phyloP scores from a whole-genome alignment of 352 stramenopile genomes.

The Phytopythium delawarense region DNA sequence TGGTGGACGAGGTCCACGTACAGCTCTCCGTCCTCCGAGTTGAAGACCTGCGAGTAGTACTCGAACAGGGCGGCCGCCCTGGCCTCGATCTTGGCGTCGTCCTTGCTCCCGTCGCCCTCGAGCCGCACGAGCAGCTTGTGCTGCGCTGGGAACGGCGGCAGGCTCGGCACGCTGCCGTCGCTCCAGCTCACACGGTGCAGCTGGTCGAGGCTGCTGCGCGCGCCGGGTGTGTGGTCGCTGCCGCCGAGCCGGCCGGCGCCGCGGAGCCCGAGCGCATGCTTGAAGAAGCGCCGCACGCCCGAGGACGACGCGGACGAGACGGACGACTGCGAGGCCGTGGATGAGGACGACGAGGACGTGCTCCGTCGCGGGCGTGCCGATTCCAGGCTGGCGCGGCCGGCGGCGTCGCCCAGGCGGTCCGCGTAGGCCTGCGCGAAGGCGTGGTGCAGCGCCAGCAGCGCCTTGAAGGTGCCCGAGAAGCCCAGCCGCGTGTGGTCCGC shows the following conservation, averaged over 20 bases:
- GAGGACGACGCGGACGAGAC: slow-evolving; percentile 31
- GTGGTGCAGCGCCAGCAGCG: slow-evolving; percentile 46
- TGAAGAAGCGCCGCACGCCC: slow-evolving; percentile 18
- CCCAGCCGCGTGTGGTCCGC: slow-evolving; percentile 51
- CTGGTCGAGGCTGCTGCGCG: slow-evolving; percentile 9
- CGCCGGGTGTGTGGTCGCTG: slow-evolving; percentile 10
- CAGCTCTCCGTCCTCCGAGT: slow-evolving; percentile 51
- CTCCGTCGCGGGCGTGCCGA: slow-evolving; percentile 19
- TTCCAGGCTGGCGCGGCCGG: not conserved
- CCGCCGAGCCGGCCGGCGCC: not conserved
- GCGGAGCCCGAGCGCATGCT: not conserved
- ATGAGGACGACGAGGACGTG: slow-evolving; percentile 41
- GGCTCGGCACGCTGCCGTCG: slow-evolving; percentile 16
- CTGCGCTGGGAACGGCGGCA: slow-evolving; percentile 34
- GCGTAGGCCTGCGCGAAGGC: slow-evolving; percentile 36
- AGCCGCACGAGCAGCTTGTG: slow-evolving; percentile 48
- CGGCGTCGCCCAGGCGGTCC: slow-evolving; percentile 28
- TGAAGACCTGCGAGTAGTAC: slow-evolving; percentile 69
- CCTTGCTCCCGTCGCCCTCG: slow-evolving; percentile 37
- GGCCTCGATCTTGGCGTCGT: slow-evolving; percentile 46
- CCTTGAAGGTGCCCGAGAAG: slow-evolving; percentile 63
- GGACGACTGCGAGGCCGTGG: slow-evolving; percentile 37
- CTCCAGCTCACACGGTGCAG: slow-evolving; percentile 6
- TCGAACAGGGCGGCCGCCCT: slow-evolving; percentile 45
- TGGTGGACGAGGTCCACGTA: slow-evolving; percentile 45